These are phyloP conservation scores for Hyaloscypha hepaticicola DNA, from an alignment of 495 filamentous ascomycete species.

Conservation along the genomic window DNA sequence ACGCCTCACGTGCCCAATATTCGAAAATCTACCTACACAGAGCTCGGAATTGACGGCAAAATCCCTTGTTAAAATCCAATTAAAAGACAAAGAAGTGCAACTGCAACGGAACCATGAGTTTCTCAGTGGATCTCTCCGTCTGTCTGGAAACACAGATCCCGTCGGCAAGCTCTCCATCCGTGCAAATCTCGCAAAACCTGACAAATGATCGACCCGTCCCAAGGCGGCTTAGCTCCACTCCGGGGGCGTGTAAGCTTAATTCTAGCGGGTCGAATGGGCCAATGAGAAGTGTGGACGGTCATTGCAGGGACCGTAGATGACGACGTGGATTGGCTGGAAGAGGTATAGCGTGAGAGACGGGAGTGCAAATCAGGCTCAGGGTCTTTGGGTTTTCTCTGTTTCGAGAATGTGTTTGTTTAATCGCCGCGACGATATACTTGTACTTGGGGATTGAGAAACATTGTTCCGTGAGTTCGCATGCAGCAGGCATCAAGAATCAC, in stretches of 20 bases:
- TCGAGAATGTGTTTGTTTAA: too few relatives aligned
- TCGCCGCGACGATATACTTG: too few relatives aligned
- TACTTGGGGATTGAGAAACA: too few relatives aligned
- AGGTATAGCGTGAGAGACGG: not conserved
- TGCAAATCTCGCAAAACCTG: not conserved
- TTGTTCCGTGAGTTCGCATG: not conserved
- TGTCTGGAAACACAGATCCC: not conserved
- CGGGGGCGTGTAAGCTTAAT: constrained; percentile 11
- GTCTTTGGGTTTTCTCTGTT: not conserved
- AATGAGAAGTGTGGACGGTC: constrained; percentile 2
- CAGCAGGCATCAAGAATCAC: not conserved
- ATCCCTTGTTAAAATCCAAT: not conserved
- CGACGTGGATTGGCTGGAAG: not conserved
- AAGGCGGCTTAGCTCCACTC: not conserved
- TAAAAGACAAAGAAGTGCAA: not conserved
- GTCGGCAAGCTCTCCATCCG: not conserved
- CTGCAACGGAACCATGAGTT: not conserved
- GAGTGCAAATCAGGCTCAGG: not conserved
- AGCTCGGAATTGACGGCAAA: not conserved
- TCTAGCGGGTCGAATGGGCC: not conserved
- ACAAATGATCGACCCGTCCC: not conserved
- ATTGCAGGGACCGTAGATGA: not conserved
- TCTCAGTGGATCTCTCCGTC: too few relatives aligned
- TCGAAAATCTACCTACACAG: too few relatives aligned
- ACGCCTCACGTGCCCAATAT: too few relatives aligned